Evolutionary conservation across 257 asterid genomes (phyloP).

Genomic region (Handroanthus guayacan): DNA sequence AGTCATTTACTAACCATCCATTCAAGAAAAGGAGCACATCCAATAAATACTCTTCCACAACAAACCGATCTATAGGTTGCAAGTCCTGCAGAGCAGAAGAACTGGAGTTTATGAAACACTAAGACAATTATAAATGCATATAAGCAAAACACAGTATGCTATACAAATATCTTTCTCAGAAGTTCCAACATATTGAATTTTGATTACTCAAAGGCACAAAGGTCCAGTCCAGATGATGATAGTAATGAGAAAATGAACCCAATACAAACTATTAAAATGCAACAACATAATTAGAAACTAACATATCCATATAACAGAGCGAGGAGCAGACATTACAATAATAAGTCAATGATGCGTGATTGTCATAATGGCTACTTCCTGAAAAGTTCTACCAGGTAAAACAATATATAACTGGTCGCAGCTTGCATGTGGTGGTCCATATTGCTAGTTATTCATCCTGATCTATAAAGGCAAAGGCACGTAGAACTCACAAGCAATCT

Average conservation of each 20-base stretch:
- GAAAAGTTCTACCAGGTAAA: conserved; percentile 7
- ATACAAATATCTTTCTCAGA: not conserved
- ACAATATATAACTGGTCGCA: not conserved
- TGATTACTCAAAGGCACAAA: not conserved
- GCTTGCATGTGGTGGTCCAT: conserved; percentile 22
- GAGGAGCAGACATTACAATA: not conserved
- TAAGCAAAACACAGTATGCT: not conserved
- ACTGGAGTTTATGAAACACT: conserved; percentile 33
- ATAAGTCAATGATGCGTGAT: not conserved
- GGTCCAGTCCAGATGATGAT: not conserved
- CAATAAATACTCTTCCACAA: conserved; percentile 94
- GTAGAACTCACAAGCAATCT: conserved; percentile 9
- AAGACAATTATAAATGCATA: not conserved
- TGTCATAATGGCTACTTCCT: not conserved
- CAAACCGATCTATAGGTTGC: conserved; percentile 89
- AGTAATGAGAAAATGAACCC: not conserved
- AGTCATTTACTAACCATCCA: conserved; percentile 86
- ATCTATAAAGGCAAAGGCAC: conserved; percentile 8
- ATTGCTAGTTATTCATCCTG: conserved; percentile 1
- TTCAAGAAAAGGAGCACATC: conserved; percentile 90
- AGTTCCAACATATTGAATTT: conserved; percentile 1
- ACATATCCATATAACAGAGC: conserved; percentile 3
- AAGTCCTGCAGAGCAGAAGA: conserved; percentile 66
- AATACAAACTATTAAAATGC: not conserved
- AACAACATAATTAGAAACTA: not conserved